A percentile compares a stretch with the other conserved stretches of the same genome.
Conservation (phyloP, 257 asterid genomes). For the Gentiana dahurica region DNA sequence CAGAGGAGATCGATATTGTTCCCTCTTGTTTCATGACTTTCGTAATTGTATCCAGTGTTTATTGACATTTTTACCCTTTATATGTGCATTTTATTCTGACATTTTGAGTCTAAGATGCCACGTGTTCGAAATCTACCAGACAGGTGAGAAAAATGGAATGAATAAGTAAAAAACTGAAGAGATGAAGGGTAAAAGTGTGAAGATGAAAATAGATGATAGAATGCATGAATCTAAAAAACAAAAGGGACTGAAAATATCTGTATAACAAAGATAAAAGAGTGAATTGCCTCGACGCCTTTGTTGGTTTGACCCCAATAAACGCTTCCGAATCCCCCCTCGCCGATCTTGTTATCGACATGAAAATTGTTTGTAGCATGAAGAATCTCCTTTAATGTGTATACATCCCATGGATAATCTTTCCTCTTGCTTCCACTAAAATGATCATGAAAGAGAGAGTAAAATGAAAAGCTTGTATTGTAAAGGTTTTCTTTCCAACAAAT, state of each 20-base stretch:
- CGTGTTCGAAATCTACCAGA: too few species aligned
- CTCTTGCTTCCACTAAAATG: conserved; percentile 15
- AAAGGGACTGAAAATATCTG: neutral
- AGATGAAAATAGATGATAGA: neutral
- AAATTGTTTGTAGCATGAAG: conserved; percentile 65
- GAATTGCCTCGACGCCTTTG: conserved; percentile 57
- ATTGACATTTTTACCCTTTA: too few species aligned
- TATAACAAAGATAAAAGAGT: neutral
- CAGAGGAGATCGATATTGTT: too few species aligned
- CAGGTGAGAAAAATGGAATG: too few species aligned
- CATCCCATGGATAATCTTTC: conserved; percentile 54
- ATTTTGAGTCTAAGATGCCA: too few species aligned
- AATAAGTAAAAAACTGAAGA: too few species aligned
- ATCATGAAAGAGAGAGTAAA: neutral
- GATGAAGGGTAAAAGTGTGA: neutral
- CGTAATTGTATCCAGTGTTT: too few species aligned
- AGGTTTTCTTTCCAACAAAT: neutral
- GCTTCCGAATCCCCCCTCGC: conserved; percentile 87
- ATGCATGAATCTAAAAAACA: neutral
- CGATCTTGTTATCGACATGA: conserved; percentile 59
- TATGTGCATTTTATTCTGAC: too few species aligned
- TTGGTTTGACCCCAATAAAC: conserved; percentile 75
- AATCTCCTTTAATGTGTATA: conserved; percentile 57
- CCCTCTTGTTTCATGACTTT: too few species aligned
- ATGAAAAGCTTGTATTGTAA: neutral